Conservation (phyloP, 352 stramenopile species). For the Phytophthora cactorum region DNA sequence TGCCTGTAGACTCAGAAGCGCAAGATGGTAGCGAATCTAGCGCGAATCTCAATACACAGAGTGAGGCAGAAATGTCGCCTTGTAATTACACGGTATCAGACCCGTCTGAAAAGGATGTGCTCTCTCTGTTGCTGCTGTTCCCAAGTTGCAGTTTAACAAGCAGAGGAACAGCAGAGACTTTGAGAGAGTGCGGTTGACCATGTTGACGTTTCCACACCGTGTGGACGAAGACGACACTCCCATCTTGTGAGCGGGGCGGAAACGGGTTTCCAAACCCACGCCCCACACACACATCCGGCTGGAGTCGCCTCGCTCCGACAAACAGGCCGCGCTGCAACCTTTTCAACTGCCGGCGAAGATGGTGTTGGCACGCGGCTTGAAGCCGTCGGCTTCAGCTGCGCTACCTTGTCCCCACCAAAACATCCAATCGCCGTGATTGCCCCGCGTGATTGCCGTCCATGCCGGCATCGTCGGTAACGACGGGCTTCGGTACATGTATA, state of each 20-base stretch:
- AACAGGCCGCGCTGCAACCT: slow-evolving; percentile 2
- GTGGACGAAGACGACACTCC: background rate
- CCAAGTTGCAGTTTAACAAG: background rate
- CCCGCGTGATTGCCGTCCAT: background rate
- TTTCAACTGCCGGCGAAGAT: slow-evolving; percentile 1
- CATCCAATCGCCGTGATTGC: slow-evolving; percentile 13
- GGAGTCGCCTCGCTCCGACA: slow-evolving; percentile 2
- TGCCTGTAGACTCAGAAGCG: slow-evolving; percentile 16
- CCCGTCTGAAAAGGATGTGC: slow-evolving; percentile 23
- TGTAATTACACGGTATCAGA: slow-evolving; percentile 4
- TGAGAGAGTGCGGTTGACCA: slow-evolving; percentile 15
- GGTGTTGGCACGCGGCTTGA: slow-evolving; percentile 2
- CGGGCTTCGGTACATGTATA: no score
- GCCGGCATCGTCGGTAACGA: no score
- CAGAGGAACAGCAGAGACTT: slow-evolving; percentile 1
- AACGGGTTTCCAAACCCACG: background rate
- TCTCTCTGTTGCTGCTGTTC: background rate
- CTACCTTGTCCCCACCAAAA: background rate
- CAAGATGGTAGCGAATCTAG: slow-evolving; percentile 27
- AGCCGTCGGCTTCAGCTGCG: slow-evolving; percentile 1
- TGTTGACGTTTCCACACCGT: slow-evolving; percentile 5
- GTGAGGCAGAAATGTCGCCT: slow-evolving; percentile 1
- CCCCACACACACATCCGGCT: slow-evolving; percentile 2
- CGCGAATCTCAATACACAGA: slow-evolving; percentile 22
- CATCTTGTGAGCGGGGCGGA: slow-evolving; percentile 18